These are phyloP conservation scores for Mimosa bimucronata DNA, from an alignment of 306 rosid genomes.

Conservation along the genomic window DNA sequence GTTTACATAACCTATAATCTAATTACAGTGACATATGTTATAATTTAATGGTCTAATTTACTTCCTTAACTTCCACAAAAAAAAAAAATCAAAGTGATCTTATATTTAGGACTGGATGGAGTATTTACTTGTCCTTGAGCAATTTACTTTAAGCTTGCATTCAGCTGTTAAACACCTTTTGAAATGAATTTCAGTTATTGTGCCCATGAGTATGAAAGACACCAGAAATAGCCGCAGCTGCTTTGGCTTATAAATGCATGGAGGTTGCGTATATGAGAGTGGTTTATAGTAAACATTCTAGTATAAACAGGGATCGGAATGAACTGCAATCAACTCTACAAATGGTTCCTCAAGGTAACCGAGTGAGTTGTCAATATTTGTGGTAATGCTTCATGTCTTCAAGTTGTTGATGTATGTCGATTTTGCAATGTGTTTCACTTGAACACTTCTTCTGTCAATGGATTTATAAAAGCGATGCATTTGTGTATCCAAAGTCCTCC, in stretches of 20 bases:
- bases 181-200: slow-evolving; percentile 66
- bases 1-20: no score
- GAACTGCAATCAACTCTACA: slow-evolving; percentile 71
- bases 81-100: no score
- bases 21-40: no score
- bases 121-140: slow-evolving; percentile 21
- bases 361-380: slow-evolving; percentile 34
- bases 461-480: slow-evolving; percentile 12
- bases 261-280: slow-evolving; percentile 83
- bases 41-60: no score
- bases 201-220: slow-evolving; percentile 68
- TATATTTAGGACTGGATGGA: no score
- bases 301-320: slow-evolving; percentile 54
- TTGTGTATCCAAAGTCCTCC: neutral
- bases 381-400: slow-evolving; percentile 29
- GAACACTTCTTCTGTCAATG: slow-evolving; percentile 21
- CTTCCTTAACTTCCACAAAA: no score
- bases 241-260: slow-evolving; percentile 93
- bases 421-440: slow-evolving; percentile 36
- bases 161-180: slow-evolving; percentile 13
- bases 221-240: slow-evolving; percentile 77
- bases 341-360: slow-evolving; percentile 75
- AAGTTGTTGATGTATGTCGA: slow-evolving; percentile 20
- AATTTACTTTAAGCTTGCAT: slow-evolving; percentile 27
- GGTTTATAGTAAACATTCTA: slow-evolving; percentile 61